Evolutionary conservation across 2,329 filamentous ascomycete species (phyloP).

Genomic region (Rhytidhysteron rufulum): DNA sequence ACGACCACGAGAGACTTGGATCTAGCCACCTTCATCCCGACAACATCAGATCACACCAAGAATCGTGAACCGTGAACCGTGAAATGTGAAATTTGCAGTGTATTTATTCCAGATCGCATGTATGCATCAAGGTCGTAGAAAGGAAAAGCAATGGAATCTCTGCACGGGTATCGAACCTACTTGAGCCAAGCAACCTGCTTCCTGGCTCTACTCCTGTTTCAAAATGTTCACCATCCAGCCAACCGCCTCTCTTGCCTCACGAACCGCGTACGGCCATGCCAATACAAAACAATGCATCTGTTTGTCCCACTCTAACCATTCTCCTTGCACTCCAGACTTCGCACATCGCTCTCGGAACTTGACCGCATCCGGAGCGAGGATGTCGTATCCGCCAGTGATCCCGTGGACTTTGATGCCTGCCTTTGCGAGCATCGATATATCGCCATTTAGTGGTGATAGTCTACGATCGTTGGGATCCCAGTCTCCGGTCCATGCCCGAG

Average conservation of each 20-base stretch:
- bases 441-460: slow-evolving; percentile 47
- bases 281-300: slow-evolving; percentile 61
- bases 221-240: slow-evolving; percentile 44
- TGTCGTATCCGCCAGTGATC: slow-evolving; percentile 50
- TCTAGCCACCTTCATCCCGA: no score
- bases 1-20: no score
- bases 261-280: slow-evolving; percentile 46
- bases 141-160: no score
- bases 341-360: slow-evolving; percentile 46
- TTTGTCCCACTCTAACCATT: slow-evolving; percentile 57
- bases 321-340: slow-evolving; percentile 43
- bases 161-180: no score
- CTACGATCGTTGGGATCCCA: slow-evolving; percentile 42
- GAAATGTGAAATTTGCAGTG: no score
- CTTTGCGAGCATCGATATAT: slow-evolving; percentile 38
- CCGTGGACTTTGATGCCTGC: slow-evolving; percentile 49
- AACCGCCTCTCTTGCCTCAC: slow-evolving; percentile 45
- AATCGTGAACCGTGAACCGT: no score
- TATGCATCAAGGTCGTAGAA: no score
- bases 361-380: slow-evolving; percentile 51
- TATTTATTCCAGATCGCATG: no score
- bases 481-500: slow-evolving; percentile 39
- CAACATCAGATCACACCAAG: no score
- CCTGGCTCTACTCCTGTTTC: slow-evolving; percentile 21
- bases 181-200: no score